Conservation (phyloP, 345 rosid genomes). For the Rubroshorea leprosula region DNA sequence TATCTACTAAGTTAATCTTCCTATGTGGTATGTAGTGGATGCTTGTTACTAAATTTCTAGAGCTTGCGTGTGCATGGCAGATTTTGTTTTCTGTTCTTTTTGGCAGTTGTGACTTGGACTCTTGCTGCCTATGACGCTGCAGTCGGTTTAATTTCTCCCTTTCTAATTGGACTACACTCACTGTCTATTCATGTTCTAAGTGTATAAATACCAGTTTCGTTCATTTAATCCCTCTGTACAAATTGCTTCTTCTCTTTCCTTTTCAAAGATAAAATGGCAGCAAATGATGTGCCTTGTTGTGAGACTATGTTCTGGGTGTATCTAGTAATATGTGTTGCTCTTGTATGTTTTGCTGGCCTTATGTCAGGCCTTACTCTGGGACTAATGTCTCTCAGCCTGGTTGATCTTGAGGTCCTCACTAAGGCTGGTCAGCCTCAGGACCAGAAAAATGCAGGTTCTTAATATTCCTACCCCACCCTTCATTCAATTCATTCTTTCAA, state of each 20-base stretch:
- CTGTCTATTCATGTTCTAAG: neutral
- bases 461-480: neutral
- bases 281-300: constrained; percentile 84
- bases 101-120: constrained; percentile 10
- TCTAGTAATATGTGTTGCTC: constrained; percentile 39
- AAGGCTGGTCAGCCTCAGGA: constrained; percentile 74
- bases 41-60: no score
- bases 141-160: constrained; percentile 21
- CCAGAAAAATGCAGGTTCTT: constrained; percentile 62
- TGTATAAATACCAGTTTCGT: neutral
- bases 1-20: no score
- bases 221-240: neutral
- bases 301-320: constrained; percentile 82
- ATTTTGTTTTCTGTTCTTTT: neutral
- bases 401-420: constrained; percentile 77
- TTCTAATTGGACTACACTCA: neutral
- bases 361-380: constrained; percentile 93
- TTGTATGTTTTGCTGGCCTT: constrained; percentile 75
- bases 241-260: neutral
- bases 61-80: neutral
- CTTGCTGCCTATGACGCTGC: constrained; percentile 21
- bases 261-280: constrained; percentile 44
- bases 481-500: neutral
- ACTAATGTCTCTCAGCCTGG: constrained; percentile 83
- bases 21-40: no score